Evolutionary conservation across 306 rosid genomes (phyloP).

Genomic region (Glycine soja): DNA sequence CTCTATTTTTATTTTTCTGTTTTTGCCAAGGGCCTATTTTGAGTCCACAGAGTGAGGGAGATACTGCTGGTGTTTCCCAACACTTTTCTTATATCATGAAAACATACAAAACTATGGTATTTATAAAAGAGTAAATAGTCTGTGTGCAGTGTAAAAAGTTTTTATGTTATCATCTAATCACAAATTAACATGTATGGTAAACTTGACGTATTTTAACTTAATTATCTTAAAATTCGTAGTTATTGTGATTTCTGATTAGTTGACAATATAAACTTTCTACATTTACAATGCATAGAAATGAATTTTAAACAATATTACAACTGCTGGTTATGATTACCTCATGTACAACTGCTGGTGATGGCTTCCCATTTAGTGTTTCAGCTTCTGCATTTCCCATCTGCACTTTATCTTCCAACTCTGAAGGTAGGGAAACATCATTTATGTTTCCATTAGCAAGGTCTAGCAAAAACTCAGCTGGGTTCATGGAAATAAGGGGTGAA

Average conservation of each 20-base stretch:
- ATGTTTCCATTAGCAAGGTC: constrained; percentile 96
- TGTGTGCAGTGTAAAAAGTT: background rate
- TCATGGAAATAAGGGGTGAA: constrained; percentile 90
- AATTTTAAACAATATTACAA: background rate
- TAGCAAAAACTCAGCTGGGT: constrained; percentile 94
- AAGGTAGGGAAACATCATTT: constrained; percentile 86
- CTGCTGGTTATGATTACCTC: constrained; percentile 63
- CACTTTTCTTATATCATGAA: constrained; percentile 20
- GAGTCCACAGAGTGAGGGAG: too few species aligned
- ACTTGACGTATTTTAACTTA: background rate
- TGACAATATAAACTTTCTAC: background rate
- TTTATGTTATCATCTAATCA: background rate
- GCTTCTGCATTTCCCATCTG: constrained; percentile 68
- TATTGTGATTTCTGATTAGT: background rate
- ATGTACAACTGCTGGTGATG: constrained; percentile 82
- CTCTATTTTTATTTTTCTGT: too few species aligned
- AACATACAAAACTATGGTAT: background rate
- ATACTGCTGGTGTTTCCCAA: too few species aligned
- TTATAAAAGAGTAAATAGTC: background rate
- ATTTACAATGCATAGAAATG: background rate
- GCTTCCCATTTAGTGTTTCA: constrained; percentile 68
- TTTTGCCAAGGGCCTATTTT: too few species aligned
- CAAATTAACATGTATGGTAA: background rate
- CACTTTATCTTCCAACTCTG: constrained; percentile 88
- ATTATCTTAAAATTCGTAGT: background rate